A percentile compares a stretch with the other conserved stretches of the same genome.
These are phyloP conservation scores for Xylaria acuta DNA, from an alignment of 495 filamentous ascomycete species.

Conservation along the genomic window DNA sequence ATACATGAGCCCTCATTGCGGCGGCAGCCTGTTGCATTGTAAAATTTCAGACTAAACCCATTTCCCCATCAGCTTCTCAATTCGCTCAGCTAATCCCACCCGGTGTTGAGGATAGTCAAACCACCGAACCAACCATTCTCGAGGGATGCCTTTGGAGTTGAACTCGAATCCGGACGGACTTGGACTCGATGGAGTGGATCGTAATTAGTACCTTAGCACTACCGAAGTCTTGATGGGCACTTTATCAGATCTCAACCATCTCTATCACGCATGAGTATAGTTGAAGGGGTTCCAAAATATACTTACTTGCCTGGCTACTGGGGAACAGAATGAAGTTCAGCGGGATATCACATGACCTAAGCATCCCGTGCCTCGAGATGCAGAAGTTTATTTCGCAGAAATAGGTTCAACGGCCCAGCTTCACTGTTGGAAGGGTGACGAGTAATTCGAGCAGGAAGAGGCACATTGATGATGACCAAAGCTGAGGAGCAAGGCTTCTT, in stretches of 20 bases:
- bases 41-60: neutral
- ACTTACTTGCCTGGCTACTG: neutral
- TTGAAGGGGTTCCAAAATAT: neutral
- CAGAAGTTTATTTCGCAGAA: neutral
- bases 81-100: neutral
- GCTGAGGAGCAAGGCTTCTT: too few relatives aligned
- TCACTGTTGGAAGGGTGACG: neutral
- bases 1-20: neutral
- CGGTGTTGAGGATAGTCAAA: neutral
- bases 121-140: neutral
- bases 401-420: neutral
- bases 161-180: neutral
- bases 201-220: neutral
- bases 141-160: neutral
- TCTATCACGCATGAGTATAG: neutral
- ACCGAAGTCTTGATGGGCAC: neutral
- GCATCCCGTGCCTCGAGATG: neutral
- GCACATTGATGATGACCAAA: neutral
- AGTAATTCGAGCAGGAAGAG: neutral
- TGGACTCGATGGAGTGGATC: neutral
- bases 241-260: neutral
- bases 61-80: neutral
- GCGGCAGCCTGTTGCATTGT: neutral
- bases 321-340: neutral
- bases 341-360: neutral